Evolutionary conservation across 768 basidiomycete genomes (phyloP).

Genomic region (Tricholomella constricta): DNA sequence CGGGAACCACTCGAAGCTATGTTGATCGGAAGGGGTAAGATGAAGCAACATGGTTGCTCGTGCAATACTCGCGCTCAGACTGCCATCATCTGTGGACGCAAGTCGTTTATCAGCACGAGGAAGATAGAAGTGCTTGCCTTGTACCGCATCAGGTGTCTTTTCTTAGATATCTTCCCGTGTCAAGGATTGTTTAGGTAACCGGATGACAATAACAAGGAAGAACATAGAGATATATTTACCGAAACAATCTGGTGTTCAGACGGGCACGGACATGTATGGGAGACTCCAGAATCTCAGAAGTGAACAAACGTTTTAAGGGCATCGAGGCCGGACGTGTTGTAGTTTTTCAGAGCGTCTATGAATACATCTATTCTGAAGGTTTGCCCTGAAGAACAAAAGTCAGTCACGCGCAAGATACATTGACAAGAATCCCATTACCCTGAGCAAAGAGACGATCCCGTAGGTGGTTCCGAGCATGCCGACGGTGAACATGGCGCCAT

Average conservation of each 20-base stretch:
- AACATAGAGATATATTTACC: no score
- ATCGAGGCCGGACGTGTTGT: background rate
- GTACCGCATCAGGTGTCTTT: background rate
- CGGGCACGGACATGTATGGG: background rate
- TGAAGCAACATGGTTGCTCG: background rate
- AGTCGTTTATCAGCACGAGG: background rate
- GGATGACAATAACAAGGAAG: background rate
- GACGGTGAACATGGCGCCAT: constrained; percentile 51
- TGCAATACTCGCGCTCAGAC: background rate
- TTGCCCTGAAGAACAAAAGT: constrained; percentile 16
- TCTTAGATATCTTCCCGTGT: no score
- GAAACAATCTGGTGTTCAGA: background rate
- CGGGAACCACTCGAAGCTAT: background rate
- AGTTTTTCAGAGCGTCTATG: constrained; percentile 11
- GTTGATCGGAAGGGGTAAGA: background rate
- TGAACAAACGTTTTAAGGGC: no score
- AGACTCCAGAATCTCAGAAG: no score
- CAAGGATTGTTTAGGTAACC: no score
- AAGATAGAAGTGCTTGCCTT: background rate
- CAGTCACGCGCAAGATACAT: background rate
- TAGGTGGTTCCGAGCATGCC: constrained; percentile 57
- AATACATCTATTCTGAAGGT: constrained; percentile 16
- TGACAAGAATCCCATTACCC: constrained; percentile 31
- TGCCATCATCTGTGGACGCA: constrained; percentile 3
- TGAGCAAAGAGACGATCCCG: constrained; percentile 48